phyloP scores from a whole-genome alignment of 371 early-diverging fungal genomes.

The Rhizomucor miehei region DNA sequence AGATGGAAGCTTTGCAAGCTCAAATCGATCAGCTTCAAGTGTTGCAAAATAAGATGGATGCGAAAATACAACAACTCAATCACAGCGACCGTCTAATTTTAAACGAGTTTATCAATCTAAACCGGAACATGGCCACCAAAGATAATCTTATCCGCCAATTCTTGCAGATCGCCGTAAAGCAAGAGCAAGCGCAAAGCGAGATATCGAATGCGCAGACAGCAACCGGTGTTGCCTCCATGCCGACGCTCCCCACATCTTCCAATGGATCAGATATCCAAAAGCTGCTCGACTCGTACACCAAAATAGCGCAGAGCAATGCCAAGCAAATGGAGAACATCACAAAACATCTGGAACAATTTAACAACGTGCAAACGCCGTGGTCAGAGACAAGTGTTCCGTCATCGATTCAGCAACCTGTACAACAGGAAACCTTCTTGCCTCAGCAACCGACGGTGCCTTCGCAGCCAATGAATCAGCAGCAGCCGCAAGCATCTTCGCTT shows the following conservation, averaged over 20 bases:
- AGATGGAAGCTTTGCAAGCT: slow-evolving; percentile 34
- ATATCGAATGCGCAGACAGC: neutral
- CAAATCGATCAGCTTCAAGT: slow-evolving; percentile 45
- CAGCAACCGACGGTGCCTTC: slow-evolving; percentile 1
- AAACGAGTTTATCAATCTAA: slow-evolving; percentile 54
- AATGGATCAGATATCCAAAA: slow-evolving; percentile 8
- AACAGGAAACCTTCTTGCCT: too few species aligned
- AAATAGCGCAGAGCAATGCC: slow-evolving; percentile 2
- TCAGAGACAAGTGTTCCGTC: neutral
- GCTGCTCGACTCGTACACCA: slow-evolving; percentile 9
- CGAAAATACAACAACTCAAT: slow-evolving; percentile 36
- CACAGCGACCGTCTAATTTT: slow-evolving; percentile 55
- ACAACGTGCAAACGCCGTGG: neutral
- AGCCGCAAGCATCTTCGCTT: too few species aligned
- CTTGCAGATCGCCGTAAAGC: slow-evolving; percentile 34
- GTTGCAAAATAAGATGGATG: slow-evolving; percentile 26
- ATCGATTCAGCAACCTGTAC: too few species aligned
- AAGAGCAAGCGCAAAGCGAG: neutral
- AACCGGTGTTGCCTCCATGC: too few species aligned
- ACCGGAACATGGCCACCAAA: slow-evolving; percentile 60
- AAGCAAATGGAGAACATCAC: slow-evolving; percentile 8
- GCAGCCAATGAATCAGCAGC: neutral
- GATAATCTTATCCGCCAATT: slow-evolving; percentile 64
- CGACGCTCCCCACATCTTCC: neutral
- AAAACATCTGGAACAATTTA: slow-evolving; percentile 4